These are phyloP conservation scores for Chrysoporthe cubensis DNA, from an alignment of 2,329 filamentous ascomycete genomes.

Conservation along the genomic window DNA sequence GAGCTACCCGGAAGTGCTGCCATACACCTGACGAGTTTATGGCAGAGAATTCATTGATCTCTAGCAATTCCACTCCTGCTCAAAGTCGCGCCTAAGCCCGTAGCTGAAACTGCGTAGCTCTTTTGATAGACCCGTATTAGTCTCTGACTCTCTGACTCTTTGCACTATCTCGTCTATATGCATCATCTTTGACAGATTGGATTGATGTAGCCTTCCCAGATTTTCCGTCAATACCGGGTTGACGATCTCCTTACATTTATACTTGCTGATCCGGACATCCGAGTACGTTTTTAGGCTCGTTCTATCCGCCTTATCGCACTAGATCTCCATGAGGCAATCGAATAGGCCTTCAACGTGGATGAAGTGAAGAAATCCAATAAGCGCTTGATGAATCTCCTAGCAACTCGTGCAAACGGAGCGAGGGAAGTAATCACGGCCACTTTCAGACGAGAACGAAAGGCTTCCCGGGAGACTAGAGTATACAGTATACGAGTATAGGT, in stretches of 20 bases:
- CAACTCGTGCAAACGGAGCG: no score
- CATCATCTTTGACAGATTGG: neutral
- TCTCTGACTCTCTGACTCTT: slow-evolving; percentile 6
- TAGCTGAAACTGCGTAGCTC: slow-evolving; percentile 6
- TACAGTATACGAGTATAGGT: no score
- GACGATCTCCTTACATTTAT: slow-evolving; percentile 14
- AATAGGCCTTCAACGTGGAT: slow-evolving; percentile 17
- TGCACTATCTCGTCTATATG: neutral
- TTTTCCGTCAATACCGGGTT: slow-evolving; percentile 16
- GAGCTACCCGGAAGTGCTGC: no score
- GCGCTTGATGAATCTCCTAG: no score
- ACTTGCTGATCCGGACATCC: slow-evolving; percentile 14
- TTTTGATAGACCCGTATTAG: neutral
- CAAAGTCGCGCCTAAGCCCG: neutral
- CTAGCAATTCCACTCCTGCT: neutral
- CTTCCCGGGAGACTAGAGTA: no score
- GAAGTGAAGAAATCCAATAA: neutral
- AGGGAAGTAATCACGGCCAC: no score
- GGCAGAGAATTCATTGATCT: neutral
- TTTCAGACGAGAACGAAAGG: no score
- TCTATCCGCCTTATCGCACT: neutral
- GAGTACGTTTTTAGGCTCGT: slow-evolving; percentile 18
- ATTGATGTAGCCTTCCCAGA: slow-evolving; percentile 6
- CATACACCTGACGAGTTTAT: neutral
- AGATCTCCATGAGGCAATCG: slow-evolving; percentile 10